phyloP scores from a whole-genome alignment of 2,329 filamentous ascomycete species.

The Coniochaeta prunicola region DNA sequence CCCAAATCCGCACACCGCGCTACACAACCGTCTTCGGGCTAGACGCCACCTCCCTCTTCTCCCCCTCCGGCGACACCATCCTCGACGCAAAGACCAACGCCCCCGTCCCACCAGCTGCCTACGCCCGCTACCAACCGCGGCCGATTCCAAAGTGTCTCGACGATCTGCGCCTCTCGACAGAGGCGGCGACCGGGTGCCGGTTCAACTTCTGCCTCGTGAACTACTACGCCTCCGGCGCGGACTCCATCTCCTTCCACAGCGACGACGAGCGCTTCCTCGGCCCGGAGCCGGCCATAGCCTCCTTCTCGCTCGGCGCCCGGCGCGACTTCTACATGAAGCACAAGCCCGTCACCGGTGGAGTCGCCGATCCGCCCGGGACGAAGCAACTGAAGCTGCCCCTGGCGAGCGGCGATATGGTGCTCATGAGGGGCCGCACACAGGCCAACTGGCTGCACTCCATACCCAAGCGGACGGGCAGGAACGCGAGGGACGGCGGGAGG shows the following conservation, averaged over 20 bases:
- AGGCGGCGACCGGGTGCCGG: conserved; percentile 55
- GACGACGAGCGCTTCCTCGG: conserved; percentile 77
- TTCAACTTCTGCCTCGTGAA: conserved; percentile 81
- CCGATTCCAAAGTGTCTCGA: conserved; percentile 67
- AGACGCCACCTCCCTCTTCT: conserved; percentile 57
- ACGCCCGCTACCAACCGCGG: conserved; percentile 50
- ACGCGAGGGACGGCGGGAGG: conserved; percentile 53
- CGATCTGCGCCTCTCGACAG: conserved; percentile 52
- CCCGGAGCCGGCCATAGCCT: conserved; percentile 62
- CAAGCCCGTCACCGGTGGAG: conserved; percentile 50
- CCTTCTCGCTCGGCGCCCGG: conserved; percentile 63
- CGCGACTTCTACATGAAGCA: conserved; percentile 76
- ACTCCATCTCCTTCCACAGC: conserved; percentile 73
- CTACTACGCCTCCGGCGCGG: conserved; percentile 70
- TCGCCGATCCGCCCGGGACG: conserved; percentile 32
- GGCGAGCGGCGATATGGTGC: conserved; percentile 66
- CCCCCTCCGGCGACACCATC: conserved; percentile 24
- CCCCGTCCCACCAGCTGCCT: conserved; percentile 46
- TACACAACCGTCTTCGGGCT: conserved; percentile 51
- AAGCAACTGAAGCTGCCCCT: conserved; percentile 46
- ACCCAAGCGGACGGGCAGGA: conserved; percentile 63
- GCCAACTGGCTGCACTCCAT: conserved; percentile 71
- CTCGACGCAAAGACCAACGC: conserved; percentile 34
- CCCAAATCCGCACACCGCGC: conserved; percentile 49
- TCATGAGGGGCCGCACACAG: conserved; percentile 73